Evolutionary conservation across 2,329 filamentous ascomycete species (phyloP).

Genomic region (Trichophyton schoenleinii): DNA sequence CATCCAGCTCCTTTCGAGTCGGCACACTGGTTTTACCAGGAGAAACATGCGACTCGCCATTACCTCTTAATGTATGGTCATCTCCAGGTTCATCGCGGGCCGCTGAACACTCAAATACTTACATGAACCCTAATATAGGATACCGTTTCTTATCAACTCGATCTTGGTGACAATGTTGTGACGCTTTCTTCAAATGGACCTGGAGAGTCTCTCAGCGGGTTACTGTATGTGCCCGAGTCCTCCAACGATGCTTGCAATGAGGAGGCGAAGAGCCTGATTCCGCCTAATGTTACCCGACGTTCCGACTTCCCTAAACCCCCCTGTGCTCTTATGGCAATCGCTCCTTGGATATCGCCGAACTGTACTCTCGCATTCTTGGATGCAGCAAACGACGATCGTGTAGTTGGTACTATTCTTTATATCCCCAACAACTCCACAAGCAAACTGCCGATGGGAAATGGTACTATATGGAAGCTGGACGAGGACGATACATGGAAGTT

Average conservation of each 20-base stretch:
- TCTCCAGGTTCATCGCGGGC: neutral
- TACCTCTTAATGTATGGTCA: neutral
- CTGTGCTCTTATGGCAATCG: slow-evolving; percentile 66
- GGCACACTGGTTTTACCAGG: neutral
- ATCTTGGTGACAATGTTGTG: slow-evolving; percentile 48
- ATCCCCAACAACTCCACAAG: slow-evolving; percentile 36
- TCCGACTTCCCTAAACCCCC: slow-evolving; percentile 52
- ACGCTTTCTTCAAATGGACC: slow-evolving; percentile 54
- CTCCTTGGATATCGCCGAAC: slow-evolving; percentile 65
- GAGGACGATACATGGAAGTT: slow-evolving; percentile 60
- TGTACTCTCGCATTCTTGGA: slow-evolving; percentile 65
- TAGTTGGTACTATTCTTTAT: slow-evolving; percentile 49
- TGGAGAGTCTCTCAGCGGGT: slow-evolving; percentile 57
- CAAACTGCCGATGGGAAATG: slow-evolving; percentile 53
- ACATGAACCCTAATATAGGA: neutral
- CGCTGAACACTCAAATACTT: neutral
- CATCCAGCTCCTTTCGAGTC: neutral
- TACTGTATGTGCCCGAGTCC: slow-evolving; percentile 75
- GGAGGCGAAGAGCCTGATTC: slow-evolving; percentile 53
- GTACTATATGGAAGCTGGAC: slow-evolving; percentile 56
- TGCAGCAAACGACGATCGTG: slow-evolving; percentile 47
- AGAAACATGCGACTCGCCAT: neutral
- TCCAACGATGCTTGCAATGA: slow-evolving; percentile 50
- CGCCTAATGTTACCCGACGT: slow-evolving; percentile 60
- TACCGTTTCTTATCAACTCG: slow-evolving; percentile 15